Evolutionary conservation across 164 flowering plant species (phyloP), one percentile per base, ranked within the genome.

Genomic region (Tinospora cordifolia): DNA sequence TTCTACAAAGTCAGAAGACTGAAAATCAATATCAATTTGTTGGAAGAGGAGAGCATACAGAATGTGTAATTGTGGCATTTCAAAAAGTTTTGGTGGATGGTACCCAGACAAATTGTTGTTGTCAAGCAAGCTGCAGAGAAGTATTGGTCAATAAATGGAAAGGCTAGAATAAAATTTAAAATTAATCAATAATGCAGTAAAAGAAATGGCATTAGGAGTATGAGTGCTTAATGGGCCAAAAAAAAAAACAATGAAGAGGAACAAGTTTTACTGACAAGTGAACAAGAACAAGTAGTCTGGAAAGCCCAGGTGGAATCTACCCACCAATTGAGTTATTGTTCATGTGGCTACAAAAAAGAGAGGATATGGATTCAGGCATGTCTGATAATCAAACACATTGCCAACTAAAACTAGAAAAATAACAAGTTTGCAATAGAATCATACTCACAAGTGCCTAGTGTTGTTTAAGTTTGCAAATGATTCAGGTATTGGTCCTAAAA

Each of bases 261-360:
- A 44, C 25, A 22, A 62, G 5, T 22, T 21, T 39, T 72, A 84
- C 96, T 88, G 85, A 93, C 98, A 93, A 67, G 83, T n/a, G n/a
- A n/a, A n/a, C n/a, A n/a, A n/a, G n/a, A n/a, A n/a, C n/a, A n/a
- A n/a, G 88, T 63, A 91, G 79, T 74, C 62, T 80, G 71, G 84
- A 82, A 19, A 93, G 87, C 83, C 85, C 93, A 7, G 81, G 79
- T 38, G 98, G 98, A 65, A 93, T 85, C 79, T 80, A 86, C 62
- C 97, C 98, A 75, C 93, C 90, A 58, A 93, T 83, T 47, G 98
- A 91, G 76, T 93, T 93, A 77, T 93, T 93, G 76, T 91, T 91
- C 93, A 91, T 86, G 80, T 91, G 97, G 75, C 97, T 91, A 87
- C 60, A n/a, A n/a, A 75, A 10, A 30, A 22, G n/a, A 51, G n/a